Base-by-base conservation (phyloP, 768 basidiomycete genomes). In the Leucosporidium creatinivorum region DNA sequence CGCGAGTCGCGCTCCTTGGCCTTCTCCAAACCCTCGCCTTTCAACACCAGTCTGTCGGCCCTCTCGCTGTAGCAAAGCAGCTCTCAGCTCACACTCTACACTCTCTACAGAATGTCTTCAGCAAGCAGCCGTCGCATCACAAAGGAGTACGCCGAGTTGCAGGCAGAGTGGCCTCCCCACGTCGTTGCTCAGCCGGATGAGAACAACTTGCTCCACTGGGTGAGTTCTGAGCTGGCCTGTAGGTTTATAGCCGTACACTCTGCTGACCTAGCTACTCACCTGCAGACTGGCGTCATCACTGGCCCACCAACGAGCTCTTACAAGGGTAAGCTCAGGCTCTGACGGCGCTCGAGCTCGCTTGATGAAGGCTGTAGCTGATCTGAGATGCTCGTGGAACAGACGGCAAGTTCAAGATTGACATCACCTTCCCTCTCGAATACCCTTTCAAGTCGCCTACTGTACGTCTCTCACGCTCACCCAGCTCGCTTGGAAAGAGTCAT, bases 361-460 rank as follows among this genome's bases (percentile, higher is more conserved):
- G 10, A 44, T 5, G 6, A 13, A 33, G 13, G 39, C 39, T 12
- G 39, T 12, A 44, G 13, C 39, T 44, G 39, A 44, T 13, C 15
- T 3, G 15, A 15, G 8, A 2, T 17, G 15, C 39, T 12, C 39
- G 39, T 44, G 3, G 39, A 8, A 17, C 39, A 44, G 39, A 44
- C 13, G 60, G 60, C 18, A 50, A 26, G 18, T 61, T 61, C 50
- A 61, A 61, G 47, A 61, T 61, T 49, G 60, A 61, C 50, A 61
- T 61, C 49, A 61, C 39, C 33, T 56, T 54, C 52, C 62, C 62
- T 12, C 39, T 26, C 55, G 68, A 73, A 52, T 73, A 73, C 63
- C 72, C 72, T 8, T 73, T 73, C 72, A 73, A 73, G 61, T 66
- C 65, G 10, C 70, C 70, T 4, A 68, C 65, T 2, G 70, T 72